phyloP scores from a whole-genome alignment of 345 rosid genomes.

The Psidium friedrichsthalianum region DNA sequence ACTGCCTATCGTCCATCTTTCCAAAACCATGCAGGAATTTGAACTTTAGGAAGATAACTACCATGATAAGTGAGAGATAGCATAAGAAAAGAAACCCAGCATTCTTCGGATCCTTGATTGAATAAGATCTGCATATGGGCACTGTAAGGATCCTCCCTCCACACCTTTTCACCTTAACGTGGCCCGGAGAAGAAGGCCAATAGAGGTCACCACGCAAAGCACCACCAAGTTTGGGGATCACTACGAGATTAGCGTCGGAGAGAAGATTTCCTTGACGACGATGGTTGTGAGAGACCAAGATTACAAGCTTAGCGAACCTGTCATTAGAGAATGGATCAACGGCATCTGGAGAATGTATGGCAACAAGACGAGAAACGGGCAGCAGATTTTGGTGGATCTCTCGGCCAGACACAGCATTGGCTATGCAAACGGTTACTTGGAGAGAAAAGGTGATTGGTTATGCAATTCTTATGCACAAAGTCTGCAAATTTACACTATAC shows the following conservation, averaged over 20 bases:
- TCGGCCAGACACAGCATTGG: neutral
- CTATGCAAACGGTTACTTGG: neutral
- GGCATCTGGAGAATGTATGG: neutral
- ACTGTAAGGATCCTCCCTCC: neutral
- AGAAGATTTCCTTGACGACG: neutral
- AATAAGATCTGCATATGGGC: neutral
- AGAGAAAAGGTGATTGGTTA: neutral
- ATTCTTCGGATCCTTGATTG: neutral
- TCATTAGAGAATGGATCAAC: neutral
- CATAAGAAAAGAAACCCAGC: neutral
- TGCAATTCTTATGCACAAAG: neutral
- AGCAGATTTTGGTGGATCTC: neutral
- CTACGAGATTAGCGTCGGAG: neutral
- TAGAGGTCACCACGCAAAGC: neutral
- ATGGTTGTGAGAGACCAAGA: neutral
- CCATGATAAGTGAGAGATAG: neutral
- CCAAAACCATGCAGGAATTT: neutral
- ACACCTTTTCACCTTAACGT: neutral
- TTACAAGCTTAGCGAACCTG: neutral
- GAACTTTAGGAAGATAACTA: too few species aligned
- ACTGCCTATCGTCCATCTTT: neutral
- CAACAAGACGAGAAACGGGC: neutral
- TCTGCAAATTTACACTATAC: neutral
- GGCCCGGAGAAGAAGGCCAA: neutral
- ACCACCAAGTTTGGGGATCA: neutral